Base-by-base conservation (phyloP, 306 rosid genomes). In the Vicia villosa region DNA sequence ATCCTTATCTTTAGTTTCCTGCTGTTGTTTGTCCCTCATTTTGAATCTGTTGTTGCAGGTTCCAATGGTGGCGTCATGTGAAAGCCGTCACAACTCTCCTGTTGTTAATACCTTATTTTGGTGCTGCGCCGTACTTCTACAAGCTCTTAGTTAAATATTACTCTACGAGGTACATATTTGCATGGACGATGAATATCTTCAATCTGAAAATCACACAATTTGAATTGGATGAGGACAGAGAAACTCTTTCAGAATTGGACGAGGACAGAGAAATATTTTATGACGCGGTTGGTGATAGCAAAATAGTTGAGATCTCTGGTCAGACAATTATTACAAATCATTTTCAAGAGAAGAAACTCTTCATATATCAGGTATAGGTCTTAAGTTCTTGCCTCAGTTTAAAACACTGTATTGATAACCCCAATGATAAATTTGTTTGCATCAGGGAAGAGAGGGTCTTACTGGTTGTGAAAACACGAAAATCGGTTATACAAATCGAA, bases 11-110 rank as follows among this genome's bases (percentile, higher is more conserved):
- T 64, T 30, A 11, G 15, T 74, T 47, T 47, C 52, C 24, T 67
- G 36, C 80, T 38, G 6, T 32, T 30, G 51, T 52, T 26, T 46
- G 17, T 80, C 50, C 58, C 57, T 41, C 24, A 46, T 56, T 74
- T 68, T 51, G 40, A 41, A 47, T 49, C 42, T 74, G 36, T 40
- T 56, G 11, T 79, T 77, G 41, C 88, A 88, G 94, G 84, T 72
- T 73, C 52, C 84, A 84, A 4, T 76, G 85, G 59, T 85, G 90
- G 94, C 74, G 87, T 67, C 77, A 83, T 63, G 54, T 72, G 34
- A 88, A 81, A 78, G 86, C 87, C 50, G 46, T 73, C 10, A 73
- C 74, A 47, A 85, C 87, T 11, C 17, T 88, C 73, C 36, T 88
- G 10, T 63, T 85, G 69, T 80, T 80, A 66, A 41, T 81, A 67